A percentile compares a stretch with the other conserved stretches of the same genome.
Conservation (phyloP, 768 basidiomycete genomes). For the Podaxis carcinomalis region DNA sequence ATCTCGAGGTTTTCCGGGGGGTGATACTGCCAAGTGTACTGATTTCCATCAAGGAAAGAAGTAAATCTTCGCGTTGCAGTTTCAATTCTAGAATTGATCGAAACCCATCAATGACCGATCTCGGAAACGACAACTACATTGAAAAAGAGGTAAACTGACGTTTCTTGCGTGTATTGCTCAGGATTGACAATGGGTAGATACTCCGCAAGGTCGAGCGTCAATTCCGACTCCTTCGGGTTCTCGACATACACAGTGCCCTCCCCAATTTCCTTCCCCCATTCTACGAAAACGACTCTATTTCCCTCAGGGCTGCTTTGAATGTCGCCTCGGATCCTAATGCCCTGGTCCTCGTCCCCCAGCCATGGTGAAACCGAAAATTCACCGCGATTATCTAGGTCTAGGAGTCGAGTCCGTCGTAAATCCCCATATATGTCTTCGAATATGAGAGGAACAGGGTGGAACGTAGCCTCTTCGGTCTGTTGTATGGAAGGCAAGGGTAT, state of each 20-base stretch:
- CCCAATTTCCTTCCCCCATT: not conserved
- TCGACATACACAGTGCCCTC: not conserved
- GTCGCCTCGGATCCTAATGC: not conserved
- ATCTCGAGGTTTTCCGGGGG: constrained; percentile 5
- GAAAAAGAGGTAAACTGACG: not conserved
- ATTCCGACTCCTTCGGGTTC: not conserved
- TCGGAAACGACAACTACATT: not conserved
- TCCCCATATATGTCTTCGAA: not conserved
- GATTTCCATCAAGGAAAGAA: not conserved
- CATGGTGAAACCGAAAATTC: not conserved
- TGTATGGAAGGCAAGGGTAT: not conserved
- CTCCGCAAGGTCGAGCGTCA: not conserved
- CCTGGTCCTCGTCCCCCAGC: not conserved
- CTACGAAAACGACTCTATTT: not conserved
- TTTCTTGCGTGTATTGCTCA: not conserved
- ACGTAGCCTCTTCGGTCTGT: not conserved
- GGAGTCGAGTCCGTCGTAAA: not conserved
- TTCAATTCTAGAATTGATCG: not conserved
- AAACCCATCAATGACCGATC: not conserved
- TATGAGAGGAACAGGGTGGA: not conserved
- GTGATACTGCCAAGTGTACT: constrained; percentile 2
- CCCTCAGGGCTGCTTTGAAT: not conserved
- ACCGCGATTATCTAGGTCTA: not conserved
- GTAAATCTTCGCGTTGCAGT: not conserved
- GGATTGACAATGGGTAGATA: constrained; percentile 2